A percentile compares a stretch with the other conserved stretches of the same genome.
Evolutionary conservation across 371 early-diverging fungal species (phyloP).

Genomic region (Mortierella sp.): DNA sequence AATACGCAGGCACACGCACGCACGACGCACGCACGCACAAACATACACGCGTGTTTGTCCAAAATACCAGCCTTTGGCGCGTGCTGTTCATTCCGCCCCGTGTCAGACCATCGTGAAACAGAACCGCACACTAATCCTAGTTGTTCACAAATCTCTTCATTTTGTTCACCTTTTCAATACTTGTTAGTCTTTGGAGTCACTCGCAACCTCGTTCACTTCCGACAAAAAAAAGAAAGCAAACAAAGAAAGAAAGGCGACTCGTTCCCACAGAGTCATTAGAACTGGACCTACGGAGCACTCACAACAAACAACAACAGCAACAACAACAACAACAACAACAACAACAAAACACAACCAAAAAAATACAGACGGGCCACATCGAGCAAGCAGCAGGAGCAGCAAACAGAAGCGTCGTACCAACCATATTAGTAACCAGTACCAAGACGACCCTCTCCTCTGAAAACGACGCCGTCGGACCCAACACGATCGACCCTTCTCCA

Average conservation of each 20-base stretch:
- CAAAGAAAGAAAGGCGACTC: neutral
- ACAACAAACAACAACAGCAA: neutral
- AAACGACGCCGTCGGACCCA: neutral
- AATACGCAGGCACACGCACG: neutral
- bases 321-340: neutral
- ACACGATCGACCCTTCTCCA: neutral
- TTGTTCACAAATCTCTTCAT: neutral
- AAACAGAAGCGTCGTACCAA: neutral
- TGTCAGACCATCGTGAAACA: slow-evolving; percentile 10
- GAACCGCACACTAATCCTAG: neutral
- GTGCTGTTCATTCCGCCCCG: slow-evolving; percentile 4
- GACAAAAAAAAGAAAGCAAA: neutral
- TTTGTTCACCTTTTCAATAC: neutral
- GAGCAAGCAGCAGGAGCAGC: no score
- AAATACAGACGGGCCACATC: neutral
- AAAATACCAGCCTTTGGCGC: slow-evolving; percentile 8
- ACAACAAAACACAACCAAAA: neutral
- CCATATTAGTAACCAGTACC: neutral
- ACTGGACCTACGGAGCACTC: neutral
- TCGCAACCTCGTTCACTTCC: neutral
- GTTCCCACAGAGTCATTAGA: neutral
- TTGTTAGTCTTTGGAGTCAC: neutral
- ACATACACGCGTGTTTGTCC: neutral
- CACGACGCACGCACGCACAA: neutral
- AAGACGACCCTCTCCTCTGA: neutral